Base-by-base conservation (phyloP, 2,329 filamentous ascomycete species). In the Pseudogymnoascus pannorum region DNA sequence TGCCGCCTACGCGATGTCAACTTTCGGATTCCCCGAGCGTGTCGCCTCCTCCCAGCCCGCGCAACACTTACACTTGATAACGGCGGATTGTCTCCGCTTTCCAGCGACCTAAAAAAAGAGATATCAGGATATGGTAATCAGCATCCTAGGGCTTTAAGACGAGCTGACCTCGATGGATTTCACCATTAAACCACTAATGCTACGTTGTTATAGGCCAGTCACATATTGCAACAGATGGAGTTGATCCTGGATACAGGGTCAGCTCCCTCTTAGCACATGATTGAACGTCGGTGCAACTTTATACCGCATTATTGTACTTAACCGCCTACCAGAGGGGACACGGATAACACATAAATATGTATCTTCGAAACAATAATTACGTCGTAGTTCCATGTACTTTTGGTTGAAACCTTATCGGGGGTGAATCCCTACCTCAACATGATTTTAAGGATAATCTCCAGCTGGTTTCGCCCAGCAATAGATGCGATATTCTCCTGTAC, bases 401-500 rank as follows among this genome's bases (percentile, higher is more conserved):
- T 9, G 11, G 36, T 9, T 9, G 16, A 40, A 18, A 40, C 16
- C 18, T 40, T 40, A 7, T 18, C 16, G 9, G 18, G 9, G 18
- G 36, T 40, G 16, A 18, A 18, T 9, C 16, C 36, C 5, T 16
- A 18, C 36, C 11, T 18, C 7, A 36, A n/a, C 12, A 40, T 40
- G 36, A 12, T 54, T 18, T 54, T 26, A 33, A 54, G 20, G 22
- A 54, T 20, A 26, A n/a, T 54, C 24, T 33, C 22, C 18, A 54
- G 48, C 29, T 54, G 48, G 48, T 54, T 54, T 33, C 66, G 71
- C 26, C 72, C 72, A 5, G 64, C 66, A 7, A 59, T 74, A 6
- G 71, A 75, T 42, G 73, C 74, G 22, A 60, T 78, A 40, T 73
- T 76, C 63, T 67, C 72, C 9, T 65, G 61, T 16, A 66, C 68